These are phyloP conservation scores for Cystobasidium slooffiae DNA, from an alignment of 1,284 basidiomycete genomes.

Conservation along the genomic window DNA sequence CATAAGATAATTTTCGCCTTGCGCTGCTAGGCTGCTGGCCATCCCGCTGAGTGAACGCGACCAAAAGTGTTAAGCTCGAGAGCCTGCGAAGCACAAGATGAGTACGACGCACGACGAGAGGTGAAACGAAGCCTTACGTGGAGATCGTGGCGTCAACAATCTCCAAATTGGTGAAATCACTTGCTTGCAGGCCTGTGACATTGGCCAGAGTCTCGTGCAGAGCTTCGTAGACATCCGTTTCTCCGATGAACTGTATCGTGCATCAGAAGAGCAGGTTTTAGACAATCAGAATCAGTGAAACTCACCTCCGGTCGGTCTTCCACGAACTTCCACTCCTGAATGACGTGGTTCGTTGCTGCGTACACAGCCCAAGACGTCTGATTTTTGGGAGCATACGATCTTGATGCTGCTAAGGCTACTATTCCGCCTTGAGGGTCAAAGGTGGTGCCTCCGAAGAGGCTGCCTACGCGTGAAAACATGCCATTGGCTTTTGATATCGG, in stretches of 20 bases:
- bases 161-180: conserved; percentile 18
- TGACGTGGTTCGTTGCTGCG: conserved; percentile 48
- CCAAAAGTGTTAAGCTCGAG: background rate
- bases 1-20: conserved; percentile 38
- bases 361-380: conserved; percentile 41
- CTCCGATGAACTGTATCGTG: conserved; percentile 41
- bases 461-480: conserved; percentile 31
- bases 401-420: conserved; percentile 44
- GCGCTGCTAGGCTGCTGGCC: background rate
- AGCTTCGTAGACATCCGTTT: conserved; percentile 47
- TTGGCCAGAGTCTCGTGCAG: conserved; percentile 41
- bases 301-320: conserved; percentile 44
- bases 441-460: conserved; percentile 23
- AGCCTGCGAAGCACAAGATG: background rate
- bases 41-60: background rate
- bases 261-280: background rate
- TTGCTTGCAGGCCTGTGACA: background rate
- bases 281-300: conserved; percentile 2
- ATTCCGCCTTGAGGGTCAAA: conserved; percentile 49
- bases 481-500: conserved; percentile 19
- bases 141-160: conserved; percentile 47
- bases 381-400: background rate
- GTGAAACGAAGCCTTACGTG: conserved; percentile 2
- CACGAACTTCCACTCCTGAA: conserved; percentile 49
- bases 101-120: background rate